A percentile compares a stretch with the other conserved stretches of the same genome.
Evolutionary conservation across 2,329 filamentous ascomycete genomes (phyloP).

Genomic region (Diaporthe ilicicola): DNA sequence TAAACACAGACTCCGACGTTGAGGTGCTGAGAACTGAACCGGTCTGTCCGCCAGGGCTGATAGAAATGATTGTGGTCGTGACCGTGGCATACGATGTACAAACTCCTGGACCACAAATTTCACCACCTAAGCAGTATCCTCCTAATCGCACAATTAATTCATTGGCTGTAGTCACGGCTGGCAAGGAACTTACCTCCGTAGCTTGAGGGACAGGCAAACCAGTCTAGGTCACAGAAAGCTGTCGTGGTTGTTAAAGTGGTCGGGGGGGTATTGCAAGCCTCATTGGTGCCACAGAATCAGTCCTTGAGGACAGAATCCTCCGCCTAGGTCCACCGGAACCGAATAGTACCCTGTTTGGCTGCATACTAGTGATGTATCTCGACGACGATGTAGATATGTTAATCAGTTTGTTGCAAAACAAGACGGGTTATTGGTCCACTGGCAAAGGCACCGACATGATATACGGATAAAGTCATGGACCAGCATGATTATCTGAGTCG

Average conservation of each 20-base stretch:
- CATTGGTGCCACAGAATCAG: neutral
- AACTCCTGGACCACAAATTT: neutral
- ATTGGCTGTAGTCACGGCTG: too few species aligned
- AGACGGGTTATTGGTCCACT: neutral
- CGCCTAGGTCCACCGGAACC: neutral
- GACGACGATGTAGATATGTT: too few species aligned
- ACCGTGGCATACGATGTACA: neutral
- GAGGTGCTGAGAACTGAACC: neutral
- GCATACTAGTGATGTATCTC: neutral
- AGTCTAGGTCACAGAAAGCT: neutral
- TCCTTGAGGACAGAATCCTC: conserved; percentile 1
- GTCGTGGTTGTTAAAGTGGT: neutral
- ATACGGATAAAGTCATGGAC: neutral
- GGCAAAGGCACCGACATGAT: neutral
- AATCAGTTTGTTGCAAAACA: neutral
- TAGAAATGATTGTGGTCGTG: neutral
- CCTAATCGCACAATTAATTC: neutral
- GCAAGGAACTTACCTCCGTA: neutral
- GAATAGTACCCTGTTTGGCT: neutral
- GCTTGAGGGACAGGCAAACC: neutral
- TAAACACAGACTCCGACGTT: neutral
- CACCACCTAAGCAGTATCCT: neutral
- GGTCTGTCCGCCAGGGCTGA: neutral
- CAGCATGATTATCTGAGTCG: neutral
- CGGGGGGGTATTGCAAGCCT: neutral